A percentile compares a stretch with the other conserved stretches of the same genome.
These are phyloP conservation scores for Ceratobasidium sp. DNA, from an alignment of 1,284 basidiomycete genomes.

Conservation along the genomic window DNA sequence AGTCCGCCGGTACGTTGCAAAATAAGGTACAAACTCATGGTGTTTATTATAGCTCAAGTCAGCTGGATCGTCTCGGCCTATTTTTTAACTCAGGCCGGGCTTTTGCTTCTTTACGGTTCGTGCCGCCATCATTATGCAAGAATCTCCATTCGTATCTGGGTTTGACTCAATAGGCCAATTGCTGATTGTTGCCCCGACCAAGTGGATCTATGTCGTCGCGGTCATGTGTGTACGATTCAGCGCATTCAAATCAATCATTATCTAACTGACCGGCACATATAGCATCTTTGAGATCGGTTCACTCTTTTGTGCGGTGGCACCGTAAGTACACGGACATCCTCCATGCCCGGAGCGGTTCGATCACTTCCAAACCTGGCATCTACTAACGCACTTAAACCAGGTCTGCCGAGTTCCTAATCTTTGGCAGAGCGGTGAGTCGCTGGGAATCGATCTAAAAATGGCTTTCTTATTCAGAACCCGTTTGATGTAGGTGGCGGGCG, in stretches of 20 bases:
- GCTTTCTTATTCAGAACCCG: neutral
- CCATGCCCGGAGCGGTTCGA: conserved; percentile 21
- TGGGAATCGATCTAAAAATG: neutral
- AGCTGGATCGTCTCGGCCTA: conserved; percentile 57
- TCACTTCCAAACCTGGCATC: neutral
- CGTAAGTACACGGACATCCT: conserved; percentile 38
- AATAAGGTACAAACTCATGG: neutral
- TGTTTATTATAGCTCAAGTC: conserved; percentile 43
- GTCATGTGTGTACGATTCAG: conserved; percentile 52
- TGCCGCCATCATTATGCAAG: neutral
- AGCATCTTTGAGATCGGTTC: conserved; percentile 55
- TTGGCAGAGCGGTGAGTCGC: conserved; percentile 54
- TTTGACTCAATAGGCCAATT: conserved; percentile 48
- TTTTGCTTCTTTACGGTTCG: conserved; percentile 45
- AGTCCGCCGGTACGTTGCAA: neutral
- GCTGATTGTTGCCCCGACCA: conserved; percentile 53
- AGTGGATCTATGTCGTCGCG: conserved; percentile 55
- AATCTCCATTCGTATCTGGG: neutral
- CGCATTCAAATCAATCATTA: conserved; percentile 38
- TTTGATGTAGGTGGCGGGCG: conserved; percentile 46
- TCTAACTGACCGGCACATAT: neutral
- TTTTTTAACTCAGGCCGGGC: conserved; percentile 50
- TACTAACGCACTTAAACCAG: neutral
- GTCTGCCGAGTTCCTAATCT: conserved; percentile 52
- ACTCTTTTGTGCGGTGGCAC: conserved; percentile 59